These are phyloP conservation scores for Saccharomycopsis vini DNA, from an alignment of 805 yeast genomes.

Conservation along the genomic window DNA sequence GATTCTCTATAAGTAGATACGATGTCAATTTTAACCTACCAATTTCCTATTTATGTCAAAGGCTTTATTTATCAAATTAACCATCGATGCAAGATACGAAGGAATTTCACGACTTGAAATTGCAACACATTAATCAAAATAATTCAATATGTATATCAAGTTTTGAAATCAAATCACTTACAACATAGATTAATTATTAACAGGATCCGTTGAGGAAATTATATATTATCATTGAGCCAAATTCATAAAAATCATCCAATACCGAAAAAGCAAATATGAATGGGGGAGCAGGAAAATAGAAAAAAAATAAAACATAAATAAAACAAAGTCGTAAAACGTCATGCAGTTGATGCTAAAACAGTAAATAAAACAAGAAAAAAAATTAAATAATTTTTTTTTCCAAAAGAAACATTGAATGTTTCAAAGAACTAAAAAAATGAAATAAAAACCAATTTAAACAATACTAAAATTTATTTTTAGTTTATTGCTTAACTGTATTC, in stretches of 20 bases:
- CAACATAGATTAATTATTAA: neutral
- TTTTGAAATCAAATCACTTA: no score
- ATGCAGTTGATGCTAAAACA: constrained; percentile 16
- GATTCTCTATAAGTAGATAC: no score
- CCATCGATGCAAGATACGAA: no score
- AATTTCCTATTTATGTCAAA: no score
- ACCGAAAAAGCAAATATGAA: neutral
- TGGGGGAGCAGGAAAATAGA: neutral
- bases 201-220: constrained; percentile 8
- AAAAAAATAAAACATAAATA: neutral
- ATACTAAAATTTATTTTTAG: no score
- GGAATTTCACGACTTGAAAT: no score
- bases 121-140: no score
- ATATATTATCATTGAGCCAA: neutral
- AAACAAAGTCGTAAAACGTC: constrained; percentile 1
- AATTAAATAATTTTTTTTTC: no score
- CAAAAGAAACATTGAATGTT: neutral
- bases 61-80: no score
- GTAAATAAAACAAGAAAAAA: neutral
- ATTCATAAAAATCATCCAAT: neutral
- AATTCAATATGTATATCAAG: no score
- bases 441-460: neutral
- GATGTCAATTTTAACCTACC: no score
- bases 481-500: constrained; percentile 26
- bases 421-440: neutral